phyloP scores from a whole-genome alignment of 257 asterid genomes.

The Pogostemon cablin region DNA sequence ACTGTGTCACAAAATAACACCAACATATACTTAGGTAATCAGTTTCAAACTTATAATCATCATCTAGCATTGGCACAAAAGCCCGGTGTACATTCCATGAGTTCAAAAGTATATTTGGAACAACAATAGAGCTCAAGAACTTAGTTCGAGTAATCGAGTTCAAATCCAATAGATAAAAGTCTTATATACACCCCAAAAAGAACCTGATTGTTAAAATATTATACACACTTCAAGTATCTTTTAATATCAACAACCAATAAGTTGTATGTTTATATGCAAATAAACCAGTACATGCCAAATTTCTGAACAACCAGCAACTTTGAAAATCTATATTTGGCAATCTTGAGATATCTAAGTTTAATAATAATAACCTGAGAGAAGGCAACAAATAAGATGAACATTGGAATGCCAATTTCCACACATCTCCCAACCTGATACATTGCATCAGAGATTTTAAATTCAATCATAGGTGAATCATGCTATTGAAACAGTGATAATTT shows the following conservation, averaged over 20 bases:
- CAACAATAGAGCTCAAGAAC: neutral
- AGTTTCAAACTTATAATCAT: neutral
- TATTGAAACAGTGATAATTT: neutral
- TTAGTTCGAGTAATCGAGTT: neutral
- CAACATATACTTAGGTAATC: neutral
- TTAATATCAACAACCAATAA: neutral
- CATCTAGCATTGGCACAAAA: neutral
- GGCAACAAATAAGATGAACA: conserved; percentile 80
- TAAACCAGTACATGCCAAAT: neutral
- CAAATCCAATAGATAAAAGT: no score
- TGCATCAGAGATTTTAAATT: conserved; percentile 26
- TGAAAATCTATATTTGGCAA: neutral
- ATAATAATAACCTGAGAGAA: conserved; percentile 72
- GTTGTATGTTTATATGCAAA: neutral
- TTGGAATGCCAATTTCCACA: conserved; percentile 92
- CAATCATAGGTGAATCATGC: conserved; percentile 10
- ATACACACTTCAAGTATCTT: no score
- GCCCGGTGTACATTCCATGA: neutral
- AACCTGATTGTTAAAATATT: no score
- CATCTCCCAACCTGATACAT: conserved; percentile 78
- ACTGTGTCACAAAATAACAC: conserved; percentile 45
- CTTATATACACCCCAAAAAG: no score
- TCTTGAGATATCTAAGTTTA: neutral
- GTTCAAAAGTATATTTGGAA: neutral
- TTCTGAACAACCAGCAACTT: neutral